Base-by-base conservation (phyloP, 2,329 filamentous ascomycete genomes). In the Torrubiellomyces zombiae region DNA sequence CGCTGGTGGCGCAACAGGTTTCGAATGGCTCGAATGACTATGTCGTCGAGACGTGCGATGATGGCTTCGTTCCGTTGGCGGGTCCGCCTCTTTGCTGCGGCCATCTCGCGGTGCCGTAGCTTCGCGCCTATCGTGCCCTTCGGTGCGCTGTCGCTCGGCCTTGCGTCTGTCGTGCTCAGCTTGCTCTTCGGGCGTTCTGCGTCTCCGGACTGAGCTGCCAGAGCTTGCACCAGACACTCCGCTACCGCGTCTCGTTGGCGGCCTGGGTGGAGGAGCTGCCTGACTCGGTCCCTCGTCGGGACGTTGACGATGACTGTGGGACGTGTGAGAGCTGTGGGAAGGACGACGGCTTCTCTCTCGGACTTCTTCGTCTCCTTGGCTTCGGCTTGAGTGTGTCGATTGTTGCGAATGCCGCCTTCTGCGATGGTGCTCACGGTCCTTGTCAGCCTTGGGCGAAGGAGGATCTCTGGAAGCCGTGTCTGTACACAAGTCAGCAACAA, bases 401-500 rank as follows among this genome's bases (percentile, higher is more conserved):
- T 50, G 53, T 25, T 52, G 51, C 23, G 50, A 54, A 29, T 44
- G 44, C 26, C 53, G 55, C 32, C 52, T 52, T 32, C 53, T 51
- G 32, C 53, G 53, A 31, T 50, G 53, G 34, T 47, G 45, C 23
- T 55, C 50, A 30, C 39, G 40, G 22, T 55, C 52, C 39, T 40
- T 47, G 32, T 56, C 50, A 34, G 47, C 33, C 34, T 39, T 45
- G 22, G 47, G 42, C 29, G 45, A 45, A 32, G 39, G 40, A 27
- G 38, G 39, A 32, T 52, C 49, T 42, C 46, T 53, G 39, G 42
- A 45, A 40, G 47, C 59, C 36, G 61, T 58, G 49, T 63, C 62
- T 67, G 53, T 51, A 48, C 53, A 60, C 43, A 58, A 53, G 62
- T 68, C 58, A 68, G 63, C 53, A 58, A 58, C 53, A 47, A 53